These are phyloP conservation scores for Raphanus raphanistrum DNA, from an alignment of 345 rosid species.

Conservation along the genomic window DNA sequence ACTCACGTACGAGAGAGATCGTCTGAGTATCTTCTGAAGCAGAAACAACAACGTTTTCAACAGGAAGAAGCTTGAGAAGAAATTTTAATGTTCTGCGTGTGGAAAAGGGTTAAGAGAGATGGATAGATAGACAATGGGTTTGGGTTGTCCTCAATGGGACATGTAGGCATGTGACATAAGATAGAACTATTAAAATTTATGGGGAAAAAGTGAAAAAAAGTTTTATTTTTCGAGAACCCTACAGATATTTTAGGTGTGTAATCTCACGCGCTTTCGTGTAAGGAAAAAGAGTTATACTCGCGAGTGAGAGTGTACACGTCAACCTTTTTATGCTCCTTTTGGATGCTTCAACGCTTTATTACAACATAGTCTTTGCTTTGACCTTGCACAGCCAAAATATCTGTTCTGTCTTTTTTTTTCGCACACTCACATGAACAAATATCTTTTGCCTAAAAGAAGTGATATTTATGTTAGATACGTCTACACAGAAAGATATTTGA, in stretches of 20 bases:
- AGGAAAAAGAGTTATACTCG: neutral
- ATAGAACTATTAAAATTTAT: conserved; percentile 1
- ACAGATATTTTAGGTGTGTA: conserved; percentile 4
- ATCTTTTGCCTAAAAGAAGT: conserved; percentile 15
- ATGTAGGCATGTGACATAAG: conserved; percentile 44
- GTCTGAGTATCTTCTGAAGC: conserved; percentile 12
- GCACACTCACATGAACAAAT: conserved; percentile 12
- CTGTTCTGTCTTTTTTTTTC: neutral
- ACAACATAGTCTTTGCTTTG: conserved; percentile 2
- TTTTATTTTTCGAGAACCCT: neutral
- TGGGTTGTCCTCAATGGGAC: conserved; percentile 41
- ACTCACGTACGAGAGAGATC: conserved; percentile 45
- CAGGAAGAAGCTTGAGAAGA: conserved; percentile 10
- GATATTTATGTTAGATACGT: conserved; percentile 31
- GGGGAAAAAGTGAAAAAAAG: conserved; percentile 24
- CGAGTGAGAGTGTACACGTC: neutral
- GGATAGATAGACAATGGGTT: conserved; percentile 48
- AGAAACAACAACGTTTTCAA: neutral
- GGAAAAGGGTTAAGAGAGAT: conserved; percentile 19
- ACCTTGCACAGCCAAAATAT: conserved; percentile 26
- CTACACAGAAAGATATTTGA: conserved; percentile 4
- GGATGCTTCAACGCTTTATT: conserved; percentile 1
- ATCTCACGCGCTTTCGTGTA: neutral
- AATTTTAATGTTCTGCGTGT: neutral
- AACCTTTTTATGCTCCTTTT: neutral